Conservation (phyloP, 2,329 filamentous ascomycete species). For the Cordyceps javanica region DNA sequence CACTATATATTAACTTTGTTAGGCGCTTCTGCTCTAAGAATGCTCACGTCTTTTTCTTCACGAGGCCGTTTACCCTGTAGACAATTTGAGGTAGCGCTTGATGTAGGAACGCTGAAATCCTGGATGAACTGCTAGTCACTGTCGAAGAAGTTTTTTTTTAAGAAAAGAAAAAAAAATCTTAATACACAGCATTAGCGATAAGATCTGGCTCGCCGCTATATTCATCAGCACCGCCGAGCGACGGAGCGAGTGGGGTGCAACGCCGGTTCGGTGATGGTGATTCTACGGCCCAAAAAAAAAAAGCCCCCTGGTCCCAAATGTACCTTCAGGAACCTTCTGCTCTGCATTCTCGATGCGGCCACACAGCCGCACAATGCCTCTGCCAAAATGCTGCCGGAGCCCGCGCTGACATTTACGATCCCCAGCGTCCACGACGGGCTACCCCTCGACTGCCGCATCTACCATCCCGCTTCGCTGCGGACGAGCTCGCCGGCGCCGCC, state of each 20-base stretch:
- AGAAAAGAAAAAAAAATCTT: no score
- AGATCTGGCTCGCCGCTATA: background rate
- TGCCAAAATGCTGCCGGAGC: conserved; percentile 46
- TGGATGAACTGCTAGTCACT: no score
- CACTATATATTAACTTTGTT: no score
- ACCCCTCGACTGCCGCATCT: conserved; percentile 74
- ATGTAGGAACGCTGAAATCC: no score
- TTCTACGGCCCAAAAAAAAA: background rate
- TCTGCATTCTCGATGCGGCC: background rate
- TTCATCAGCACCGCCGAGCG: background rate
- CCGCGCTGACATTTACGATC: conserved; percentile 63
- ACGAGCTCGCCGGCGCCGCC: conserved; percentile 25
- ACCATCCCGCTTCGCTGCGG: conserved; percentile 53
- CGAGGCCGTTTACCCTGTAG: no score
- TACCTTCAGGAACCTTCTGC: background rate
- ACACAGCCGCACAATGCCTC: conserved; percentile 13
- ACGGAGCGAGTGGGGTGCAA: background rate
- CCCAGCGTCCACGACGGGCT: conserved; percentile 78
- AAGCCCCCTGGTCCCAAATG: background rate
- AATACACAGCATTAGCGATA: no score
- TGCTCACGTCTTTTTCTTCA: no score
- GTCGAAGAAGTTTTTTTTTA: no score
- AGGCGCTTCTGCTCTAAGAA: no score
- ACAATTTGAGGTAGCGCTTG: no score
- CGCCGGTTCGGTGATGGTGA: background rate